Evolutionary conservation across 495 filamentous ascomycete genomes (phyloP).

Genomic region (Annulohypoxylon stygium): DNA sequence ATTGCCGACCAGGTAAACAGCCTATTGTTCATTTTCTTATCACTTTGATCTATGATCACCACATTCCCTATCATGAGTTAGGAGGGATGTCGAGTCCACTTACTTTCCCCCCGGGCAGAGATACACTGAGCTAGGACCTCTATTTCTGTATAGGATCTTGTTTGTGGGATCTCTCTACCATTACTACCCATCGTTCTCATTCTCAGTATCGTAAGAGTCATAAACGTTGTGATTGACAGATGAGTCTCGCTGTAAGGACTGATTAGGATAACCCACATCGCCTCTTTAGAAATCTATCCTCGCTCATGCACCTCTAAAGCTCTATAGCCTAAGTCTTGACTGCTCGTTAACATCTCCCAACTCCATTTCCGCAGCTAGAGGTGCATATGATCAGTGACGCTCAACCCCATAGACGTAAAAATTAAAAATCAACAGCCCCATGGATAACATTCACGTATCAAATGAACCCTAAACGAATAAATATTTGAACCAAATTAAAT

Average conservation of each 20-base stretch:
- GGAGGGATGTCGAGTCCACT: not conserved
- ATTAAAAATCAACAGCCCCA: not conserved
- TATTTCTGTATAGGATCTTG: not conserved
- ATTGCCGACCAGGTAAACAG: conserved; percentile 24
- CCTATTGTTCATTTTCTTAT: conserved; percentile 15
- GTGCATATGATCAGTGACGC: not conserved
- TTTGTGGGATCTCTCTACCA: not conserved
- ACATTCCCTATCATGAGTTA: not conserved
- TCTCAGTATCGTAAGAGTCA: not conserved
- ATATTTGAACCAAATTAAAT: not conserved
- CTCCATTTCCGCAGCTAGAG: conserved; percentile 1
- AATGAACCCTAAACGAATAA: too few relatives aligned
- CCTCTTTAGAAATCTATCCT: conserved; percentile 13
- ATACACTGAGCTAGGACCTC: not conserved
- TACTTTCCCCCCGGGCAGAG: too few relatives aligned
- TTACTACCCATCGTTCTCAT: not conserved
- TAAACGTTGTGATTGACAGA: not conserved
- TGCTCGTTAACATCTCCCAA: not conserved
- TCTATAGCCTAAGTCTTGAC: conserved; percentile 14
- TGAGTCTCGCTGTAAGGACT: conserved; percentile 3
- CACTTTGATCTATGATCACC: conserved; percentile 12
- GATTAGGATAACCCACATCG: not conserved
- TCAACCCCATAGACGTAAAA: not conserved
- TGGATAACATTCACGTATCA: not conserved
- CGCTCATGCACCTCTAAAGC: conserved; percentile 32